A percentile compares a stretch with the other conserved stretches of the same genome.
Evolutionary conservation across 805 yeast species (phyloP).

Genomic region (Lachancea meyersii): DNA sequence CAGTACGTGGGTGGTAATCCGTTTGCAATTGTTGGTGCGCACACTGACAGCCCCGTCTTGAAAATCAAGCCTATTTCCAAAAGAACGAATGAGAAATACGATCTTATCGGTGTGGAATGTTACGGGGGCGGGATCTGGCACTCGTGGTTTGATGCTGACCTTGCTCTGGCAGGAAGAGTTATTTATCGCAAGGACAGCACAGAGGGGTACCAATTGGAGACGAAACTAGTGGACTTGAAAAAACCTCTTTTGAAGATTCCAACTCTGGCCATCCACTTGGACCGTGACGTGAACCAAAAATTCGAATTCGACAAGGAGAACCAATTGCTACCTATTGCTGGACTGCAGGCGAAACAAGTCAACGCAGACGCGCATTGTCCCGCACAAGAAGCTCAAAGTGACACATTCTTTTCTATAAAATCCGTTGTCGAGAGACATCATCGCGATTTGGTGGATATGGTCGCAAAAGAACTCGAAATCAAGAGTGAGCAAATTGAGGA

Average conservation of each 20-base stretch:
- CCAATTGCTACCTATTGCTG: slow-evolving; percentile 81
- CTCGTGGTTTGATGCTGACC: slow-evolving; percentile 94
- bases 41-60: slow-evolving; percentile 89
- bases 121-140: slow-evolving; percentile 97
- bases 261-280: slow-evolving; percentile 87
- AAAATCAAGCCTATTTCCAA: slow-evolving; percentile 84
- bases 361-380: slow-evolving; percentile 39
- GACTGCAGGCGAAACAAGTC: slow-evolving; percentile 36
- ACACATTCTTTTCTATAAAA: slow-evolving; percentile 59
- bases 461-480: slow-evolving; percentile 61
- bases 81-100: slow-evolving; percentile 62
- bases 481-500: slow-evolving; percentile 63
- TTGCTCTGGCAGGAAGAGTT: slow-evolving; percentile 88
- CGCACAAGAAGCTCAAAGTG: slow-evolving; percentile 40
- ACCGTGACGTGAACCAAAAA: slow-evolving; percentile 66
- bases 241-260: slow-evolving; percentile 88
- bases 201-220: slow-evolving; percentile 37
- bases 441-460: slow-evolving; percentile 55
- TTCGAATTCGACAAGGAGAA: slow-evolving; percentile 88
- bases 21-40: slow-evolving; percentile 87
- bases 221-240: slow-evolving; percentile 71
- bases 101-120: slow-evolving; percentile 87
- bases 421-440: slow-evolving; percentile 71
- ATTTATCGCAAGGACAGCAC: slow-evolving; percentile 45
- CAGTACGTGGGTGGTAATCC: slow-evolving; percentile 73